These are phyloP conservation scores for Corymbia calophylla DNA, from an alignment of 441 rosid genomes.

Conservation along the genomic window DNA sequence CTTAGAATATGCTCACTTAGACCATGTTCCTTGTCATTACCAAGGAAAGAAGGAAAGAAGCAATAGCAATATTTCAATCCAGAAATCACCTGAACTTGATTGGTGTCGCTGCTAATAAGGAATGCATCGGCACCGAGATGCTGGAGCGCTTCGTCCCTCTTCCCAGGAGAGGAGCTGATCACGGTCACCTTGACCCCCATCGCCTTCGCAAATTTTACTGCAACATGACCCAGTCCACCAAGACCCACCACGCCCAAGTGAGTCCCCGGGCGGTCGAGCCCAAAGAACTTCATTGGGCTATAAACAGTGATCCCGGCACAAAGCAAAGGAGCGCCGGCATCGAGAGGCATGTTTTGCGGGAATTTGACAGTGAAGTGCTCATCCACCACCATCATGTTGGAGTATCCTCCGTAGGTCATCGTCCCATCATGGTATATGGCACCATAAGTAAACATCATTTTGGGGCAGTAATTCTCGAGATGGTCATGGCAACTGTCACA, in stretches of 20 bases:
- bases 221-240: slow-evolving; percentile 20
- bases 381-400: slow-evolving; percentile 11
- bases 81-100: slow-evolving; percentile 7
- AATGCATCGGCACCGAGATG: slow-evolving; percentile 15
- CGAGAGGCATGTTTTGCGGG: slow-evolving; percentile 28
- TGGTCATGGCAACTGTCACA: slow-evolving; percentile 4
- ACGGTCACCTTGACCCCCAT: slow-evolving; percentile 21
- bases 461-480: slow-evolving; percentile 19
- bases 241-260: slow-evolving; percentile 20
- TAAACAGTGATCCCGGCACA: slow-evolving; percentile 48
- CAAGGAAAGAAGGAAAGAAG: background rate
- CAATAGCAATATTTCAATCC: background rate
- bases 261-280: background rate
- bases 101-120: slow-evolving; percentile 7
- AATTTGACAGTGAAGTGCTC: slow-evolving; percentile 12
- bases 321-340: slow-evolving; percentile 34
- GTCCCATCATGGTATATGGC: slow-evolving; percentile 10
- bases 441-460: slow-evolving; percentile 2
- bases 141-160: slow-evolving; percentile 17
- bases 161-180: slow-evolving; percentile 16
- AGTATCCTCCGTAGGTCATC: slow-evolving; percentile 36
- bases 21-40: background rate
- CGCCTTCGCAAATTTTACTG: slow-evolving; percentile 17
- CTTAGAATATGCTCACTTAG: background rate
- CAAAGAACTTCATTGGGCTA: slow-evolving; percentile 27